A percentile compares a stretch with the other conserved stretches of the same genome.
These are phyloP conservation scores for Lunasporangiospora selenospora DNA, from an alignment of 192 early-diverging fungal genomes.

Conservation along the genomic window DNA sequence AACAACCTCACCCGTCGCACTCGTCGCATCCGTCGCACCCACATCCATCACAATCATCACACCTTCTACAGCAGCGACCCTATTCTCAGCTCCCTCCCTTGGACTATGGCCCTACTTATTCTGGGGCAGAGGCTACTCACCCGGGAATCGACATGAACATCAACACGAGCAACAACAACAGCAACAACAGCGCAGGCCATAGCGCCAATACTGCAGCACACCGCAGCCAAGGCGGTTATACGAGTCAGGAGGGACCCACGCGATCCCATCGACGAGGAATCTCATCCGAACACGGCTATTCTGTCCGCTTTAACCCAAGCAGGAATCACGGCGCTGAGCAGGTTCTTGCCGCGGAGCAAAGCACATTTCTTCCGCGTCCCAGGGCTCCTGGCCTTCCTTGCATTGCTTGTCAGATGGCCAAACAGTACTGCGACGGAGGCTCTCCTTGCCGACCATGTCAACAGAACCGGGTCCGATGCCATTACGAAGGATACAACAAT, in stretches of 20 bases:
- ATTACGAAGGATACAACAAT: slow-evolving; percentile 42
- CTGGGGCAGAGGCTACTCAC: slow-evolving; percentile 12
- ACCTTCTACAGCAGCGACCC: neutral
- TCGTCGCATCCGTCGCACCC: slow-evolving; percentile 4
- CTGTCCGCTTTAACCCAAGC: slow-evolving; percentile 37
- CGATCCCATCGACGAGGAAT: slow-evolving; percentile 32
- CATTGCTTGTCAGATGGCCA: slow-evolving; percentile 33
- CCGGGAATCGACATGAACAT: slow-evolving; percentile 7
- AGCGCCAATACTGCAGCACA: no score
- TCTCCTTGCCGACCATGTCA: slow-evolving; percentile 31
- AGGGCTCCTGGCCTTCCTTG: slow-evolving; percentile 28
- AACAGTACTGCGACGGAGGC: slow-evolving; percentile 27
- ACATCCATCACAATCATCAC: neutral
- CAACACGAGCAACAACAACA: slow-evolving; percentile 7
- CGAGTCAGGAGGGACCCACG: slow-evolving; percentile 23
- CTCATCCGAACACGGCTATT: slow-evolving; percentile 21
- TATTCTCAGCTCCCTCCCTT: neutral
- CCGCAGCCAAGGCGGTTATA: slow-evolving; percentile 2
- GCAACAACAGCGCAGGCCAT: no score
- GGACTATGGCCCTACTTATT: slow-evolving; percentile 5
- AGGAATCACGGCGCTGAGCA: slow-evolving; percentile 18
- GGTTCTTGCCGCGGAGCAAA: neutral
- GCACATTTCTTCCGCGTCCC: slow-evolving; percentile 29
- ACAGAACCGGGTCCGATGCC: slow-evolving; percentile 21
- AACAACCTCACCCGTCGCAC: slow-evolving; percentile 5